Conservation (phyloP, 192 early-diverging fungal genomes). For the Backusella sp. region DNA sequence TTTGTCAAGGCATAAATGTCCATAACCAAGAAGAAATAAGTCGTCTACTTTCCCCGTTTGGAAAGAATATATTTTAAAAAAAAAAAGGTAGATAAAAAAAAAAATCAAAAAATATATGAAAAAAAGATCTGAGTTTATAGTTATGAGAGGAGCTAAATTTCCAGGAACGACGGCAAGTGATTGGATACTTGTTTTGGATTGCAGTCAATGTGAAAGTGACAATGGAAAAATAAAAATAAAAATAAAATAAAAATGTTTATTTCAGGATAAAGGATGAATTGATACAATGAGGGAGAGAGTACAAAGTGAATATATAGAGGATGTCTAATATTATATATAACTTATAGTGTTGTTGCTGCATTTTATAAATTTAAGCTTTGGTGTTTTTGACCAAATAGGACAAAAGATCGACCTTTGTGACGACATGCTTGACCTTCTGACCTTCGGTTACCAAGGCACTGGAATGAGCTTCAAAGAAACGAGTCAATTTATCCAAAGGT, state of each 20-base stretch:
- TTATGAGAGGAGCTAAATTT: neutral
- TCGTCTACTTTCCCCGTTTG: constrained; percentile 4
- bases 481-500: constrained; percentile 75
- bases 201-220: neutral
- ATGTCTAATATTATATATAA: neutral
- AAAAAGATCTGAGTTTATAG: neutral
- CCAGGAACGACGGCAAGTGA: neutral
- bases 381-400: constrained; percentile 67
- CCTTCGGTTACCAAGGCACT: constrained; percentile 86
- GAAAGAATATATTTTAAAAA: neutral
- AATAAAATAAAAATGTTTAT: neutral
- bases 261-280: neutral
- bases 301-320: neutral
- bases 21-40: constrained; percentile 19
- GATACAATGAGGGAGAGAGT: neutral
- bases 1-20: constrained; percentile 29
- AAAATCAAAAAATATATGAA: neutral
- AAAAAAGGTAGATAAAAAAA: neutral
- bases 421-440: constrained; percentile 75
- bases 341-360: neutral
- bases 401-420: constrained; percentile 95
- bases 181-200: neutral
- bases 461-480: constrained; percentile 93
- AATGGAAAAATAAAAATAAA: neutral
- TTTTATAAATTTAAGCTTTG: constrained; percentile 13